Base-by-base conservation (phyloP, 1,139 yeast species). In the Zygotorulaspora mrakii region DNA sequence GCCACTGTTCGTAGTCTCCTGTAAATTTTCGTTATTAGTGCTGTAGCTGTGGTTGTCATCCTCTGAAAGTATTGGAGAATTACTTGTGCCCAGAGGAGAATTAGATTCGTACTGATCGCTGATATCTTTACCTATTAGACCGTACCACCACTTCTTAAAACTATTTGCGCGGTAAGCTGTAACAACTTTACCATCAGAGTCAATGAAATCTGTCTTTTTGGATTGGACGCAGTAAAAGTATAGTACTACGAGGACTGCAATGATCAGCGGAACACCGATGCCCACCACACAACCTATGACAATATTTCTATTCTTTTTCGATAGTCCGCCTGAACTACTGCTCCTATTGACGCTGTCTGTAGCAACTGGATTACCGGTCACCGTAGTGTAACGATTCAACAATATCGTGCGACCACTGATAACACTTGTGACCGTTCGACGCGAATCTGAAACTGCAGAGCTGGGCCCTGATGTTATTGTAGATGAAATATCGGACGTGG, bases 241-340 rank as follows among this genome's bases (percentile, higher is more conserved):
- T 12, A 58, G 42, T 5, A 54, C 29, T 5, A 46, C 39, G 0
- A 48, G 29, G 0, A 57, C 17, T 0, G 47, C 44, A 2, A 54
- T 30, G 2, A 67, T 13, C 4, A 66, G 8, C 6, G 71, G 71
- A 2, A 65, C 53, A 31, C 70, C 69, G 24, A 67, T 49, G 12
- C 71, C 71, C 3, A 67, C 71, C 12, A 68, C 71, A 37, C 73
- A 70, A 29, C 79, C 79, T 33, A 73, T 67, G n/a, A 72, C 70
- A 21, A 73, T 66, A 39, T 66, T 66, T 40, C 67, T 66, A 42
- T 68, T 61, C 35, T 70, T 68, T n/a, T 55, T 52, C 0, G 75
- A 66, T 2, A 73, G 54, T 0, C 71, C 72, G 4, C 56, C 39
- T 8, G 37, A 18, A 1, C 46, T 27, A 7, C 42, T 25, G 16